Evolutionary conservation across 2,329 filamentous ascomycete genomes (phyloP), one percentile per base, ranked within the genome.

Genomic region (Pezicula rhizophila): DNA sequence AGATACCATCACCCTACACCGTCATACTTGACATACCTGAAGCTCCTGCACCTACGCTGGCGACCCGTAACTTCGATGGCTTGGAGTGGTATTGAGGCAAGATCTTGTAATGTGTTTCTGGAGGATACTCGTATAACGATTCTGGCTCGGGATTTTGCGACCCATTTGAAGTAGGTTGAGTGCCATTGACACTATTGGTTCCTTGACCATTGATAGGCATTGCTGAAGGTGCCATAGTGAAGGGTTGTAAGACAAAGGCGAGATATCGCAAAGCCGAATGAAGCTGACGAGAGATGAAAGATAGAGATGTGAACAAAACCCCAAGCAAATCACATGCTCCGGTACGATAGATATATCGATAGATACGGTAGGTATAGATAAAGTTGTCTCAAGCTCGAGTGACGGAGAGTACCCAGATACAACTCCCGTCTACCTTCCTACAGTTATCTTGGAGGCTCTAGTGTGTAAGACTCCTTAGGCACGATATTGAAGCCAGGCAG

Each of bases 81-180:
- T 57, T 49, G 14, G 54, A 55, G 38, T 57, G 54, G 41, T 55
- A 54, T 48, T 52, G 52, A 11, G 48, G 49, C 26, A 54, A 48
- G 15, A 56, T 43, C 35, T 47, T 49, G 37, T 54, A 56, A 28
- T 42, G 40, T 17, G 42, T 23, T 3, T 50, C 51, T 25, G 11
- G 17, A 5, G 44, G 31, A 25, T 42, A 42, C 11, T 23, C n/a
- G 40, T 42, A 42, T 28, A 42, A 42, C 14, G 40, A 42, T 28
- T 12, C 20, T 8, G 40, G 40, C 10, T 31, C 8, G 28, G 28
- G 28, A 12, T 31, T 31, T 31, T 20, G 40, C 14, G 23, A n/a
- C 5, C n/a, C 8, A n/a, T 42, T 25, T 5, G 11, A 20, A 42
- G 40, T 42, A 8, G 40, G 15, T n/a, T 42, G 40, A 7, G 25